These are phyloP conservation scores for Tricholoma sp. DNA, from an alignment of 768 basidiomycete species.

Conservation along the genomic window DNA sequence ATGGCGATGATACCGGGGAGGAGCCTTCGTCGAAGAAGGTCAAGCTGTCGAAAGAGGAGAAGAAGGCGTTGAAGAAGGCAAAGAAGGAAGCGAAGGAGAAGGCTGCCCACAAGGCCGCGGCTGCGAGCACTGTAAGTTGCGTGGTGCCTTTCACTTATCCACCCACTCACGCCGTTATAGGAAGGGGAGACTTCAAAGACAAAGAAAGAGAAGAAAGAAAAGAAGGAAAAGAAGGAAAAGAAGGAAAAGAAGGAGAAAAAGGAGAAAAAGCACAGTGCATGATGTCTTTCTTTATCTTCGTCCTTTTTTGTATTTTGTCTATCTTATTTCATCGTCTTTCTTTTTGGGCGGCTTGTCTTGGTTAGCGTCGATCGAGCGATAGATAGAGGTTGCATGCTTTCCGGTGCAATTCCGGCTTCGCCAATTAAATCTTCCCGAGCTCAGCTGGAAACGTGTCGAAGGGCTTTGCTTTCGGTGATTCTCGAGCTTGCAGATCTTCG, in stretches of 20 bases:
- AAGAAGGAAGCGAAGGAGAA: constrained; percentile 57
- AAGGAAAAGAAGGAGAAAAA: constrained; percentile 51
- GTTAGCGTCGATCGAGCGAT: not conserved
- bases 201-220: constrained; percentile 55
- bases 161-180: constrained; percentile 8
- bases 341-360: not conserved
- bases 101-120: constrained; percentile 32
- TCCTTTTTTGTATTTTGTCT: constrained; percentile 9
- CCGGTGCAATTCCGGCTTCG: not conserved
- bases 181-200: constrained; percentile 29
- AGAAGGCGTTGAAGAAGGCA: constrained; percentile 78
- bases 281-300: constrained; percentile 10
- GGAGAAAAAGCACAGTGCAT: constrained; percentile 30
- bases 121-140: constrained; percentile 26
- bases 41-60: constrained; percentile 80
- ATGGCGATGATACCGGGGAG: constrained; percentile 38
- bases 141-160: not conserved
- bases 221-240: constrained; percentile 44
- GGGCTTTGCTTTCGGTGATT: too few relatives aligned
- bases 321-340: not conserved
- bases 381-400: not conserved
- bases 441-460: too few relatives aligned
- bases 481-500: too few relatives aligned
- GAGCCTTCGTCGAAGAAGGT: constrained; percentile 60
- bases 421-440: too few relatives aligned